Conservation (phyloP, 495 filamentous ascomycete species). For the Hypoxylon perforatum region DNA sequence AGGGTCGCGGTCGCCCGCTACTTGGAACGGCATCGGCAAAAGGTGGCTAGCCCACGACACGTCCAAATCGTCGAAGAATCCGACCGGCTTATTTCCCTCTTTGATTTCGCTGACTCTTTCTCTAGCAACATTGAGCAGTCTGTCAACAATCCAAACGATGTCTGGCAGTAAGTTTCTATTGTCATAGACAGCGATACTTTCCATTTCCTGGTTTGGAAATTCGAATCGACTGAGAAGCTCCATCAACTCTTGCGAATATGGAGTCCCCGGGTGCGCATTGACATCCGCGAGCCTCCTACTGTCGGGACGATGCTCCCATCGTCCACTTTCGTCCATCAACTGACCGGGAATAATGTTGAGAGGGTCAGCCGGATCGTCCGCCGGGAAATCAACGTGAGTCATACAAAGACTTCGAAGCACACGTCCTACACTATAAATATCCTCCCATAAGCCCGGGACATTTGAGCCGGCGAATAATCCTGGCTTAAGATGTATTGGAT, state of each 20-base stretch:
- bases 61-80: background rate
- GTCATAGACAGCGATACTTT: background rate
- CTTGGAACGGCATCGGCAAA: background rate
- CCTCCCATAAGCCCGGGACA: constrained; percentile 5
- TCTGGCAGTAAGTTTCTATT: background rate
- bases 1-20: background rate
- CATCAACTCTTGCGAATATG: constrained; percentile 2
- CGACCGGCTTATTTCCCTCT: background rate
- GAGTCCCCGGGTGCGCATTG: background rate
- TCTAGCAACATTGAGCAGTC: background rate
- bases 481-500: background rate
- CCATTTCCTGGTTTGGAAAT: background rate
- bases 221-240: background rate
- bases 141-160: background rate
- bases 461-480: background rate
- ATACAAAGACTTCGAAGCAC: constrained; percentile 19
- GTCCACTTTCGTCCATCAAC: background rate
- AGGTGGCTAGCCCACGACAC: background rate
- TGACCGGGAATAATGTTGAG: background rate
- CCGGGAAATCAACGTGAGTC: constrained; percentile 6
- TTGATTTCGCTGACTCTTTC: background rate
- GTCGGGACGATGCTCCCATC: constrained; percentile 9
- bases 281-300: background rate
- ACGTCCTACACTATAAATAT: constrained; percentile 8
- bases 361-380: background rate